Evolutionary conservation across 169 alveolate species (phyloP).

Genomic region (Plasmodium reichenowi): DNA sequence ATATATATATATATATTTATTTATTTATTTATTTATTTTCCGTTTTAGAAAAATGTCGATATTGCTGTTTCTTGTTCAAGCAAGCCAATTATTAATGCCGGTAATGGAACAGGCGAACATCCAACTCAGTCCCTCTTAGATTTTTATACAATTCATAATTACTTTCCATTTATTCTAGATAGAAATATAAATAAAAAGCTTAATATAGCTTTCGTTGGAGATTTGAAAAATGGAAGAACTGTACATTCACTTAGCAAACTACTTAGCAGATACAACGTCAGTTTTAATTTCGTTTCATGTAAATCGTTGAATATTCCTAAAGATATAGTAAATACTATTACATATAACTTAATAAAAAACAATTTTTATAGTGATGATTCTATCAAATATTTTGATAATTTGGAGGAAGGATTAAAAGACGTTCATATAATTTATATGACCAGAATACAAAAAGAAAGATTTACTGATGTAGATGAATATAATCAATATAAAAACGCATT

Average conservation of each 20-base stretch:
- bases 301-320: slow-evolving; percentile 84
- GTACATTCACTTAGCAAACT: slow-evolving; percentile 87
- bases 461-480: slow-evolving; percentile 76
- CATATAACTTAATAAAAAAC: slow-evolving; percentile 48
- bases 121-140: slow-evolving; percentile 91
- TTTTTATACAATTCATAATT: slow-evolving; percentile 84
- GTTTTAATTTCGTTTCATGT: slow-evolving; percentile 81
- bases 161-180: slow-evolving; percentile 78
- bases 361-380: slow-evolving; percentile 57
- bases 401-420: slow-evolving; percentile 57
- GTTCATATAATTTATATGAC: slow-evolving; percentile 88
- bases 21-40: not conserved
- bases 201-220: slow-evolving; percentile 87
- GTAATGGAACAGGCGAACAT: slow-evolving; percentile 90
- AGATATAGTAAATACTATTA: slow-evolving; percentile 47
- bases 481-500: slow-evolving; percentile 77
- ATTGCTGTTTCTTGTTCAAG: slow-evolving; percentile 58
- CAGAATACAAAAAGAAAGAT: slow-evolving; percentile 86
- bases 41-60: slow-evolving; percentile 59
- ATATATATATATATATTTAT: not conserved
- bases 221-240: slow-evolving; percentile 88
- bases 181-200: slow-evolving; percentile 35
- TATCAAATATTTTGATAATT: slow-evolving; percentile 55
- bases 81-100: slow-evolving; percentile 89
- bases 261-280: slow-evolving; percentile 85